Base-by-base conservation (phyloP, 345 rosid genomes). In the Euclidium syriacum region DNA sequence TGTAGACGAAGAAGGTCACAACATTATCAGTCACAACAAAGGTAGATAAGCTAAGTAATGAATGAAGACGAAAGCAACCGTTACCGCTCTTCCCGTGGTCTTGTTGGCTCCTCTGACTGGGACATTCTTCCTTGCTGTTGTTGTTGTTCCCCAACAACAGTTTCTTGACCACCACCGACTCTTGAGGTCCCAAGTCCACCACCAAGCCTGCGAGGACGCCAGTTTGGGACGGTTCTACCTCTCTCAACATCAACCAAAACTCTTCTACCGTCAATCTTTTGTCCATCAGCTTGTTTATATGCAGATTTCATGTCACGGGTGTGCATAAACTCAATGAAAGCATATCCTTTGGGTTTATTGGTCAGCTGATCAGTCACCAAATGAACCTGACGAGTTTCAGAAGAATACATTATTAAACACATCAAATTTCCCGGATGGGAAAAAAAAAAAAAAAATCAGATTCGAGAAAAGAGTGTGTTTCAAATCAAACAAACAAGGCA, bases 221-320 rank as follows among this genome's bases (percentile, higher is more conserved):
- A 91, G 75, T 91, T 88, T 54, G 98, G 98, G 17, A 91, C 98
- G n/a, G 96, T 91, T 75, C 95, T 79, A 68, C 98, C 95, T 26
- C 96, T 90, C 69, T 91, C 96, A 50, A 91, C 98, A 77, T 91
- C 98, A 49, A 91, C 96, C 61, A 91, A 87, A 61, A 91, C 98
- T 79, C 96, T 91, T 78, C 88, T 80, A 15, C 95, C 95, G 33
- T 91, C 98, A 75, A 91, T 79, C 85, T 91, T 91, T 81, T 84
- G 79, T 65, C 96, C 98, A 85, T 91, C 98, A 62, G 92, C 98
- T 82, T 91, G 98, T 70, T 91, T 88, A 75, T 88, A 91, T 18
- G 98, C 96, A 85, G 81, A 95, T 88, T 88, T 91, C 96, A 91
- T 88, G 70, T 91, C 98, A 32, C 98, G 80, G 33, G 90, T 88